Evolutionary conservation across 2,329 filamentous ascomycete species (phyloP).

Genomic region (Colletotrichum tropicicola): DNA sequence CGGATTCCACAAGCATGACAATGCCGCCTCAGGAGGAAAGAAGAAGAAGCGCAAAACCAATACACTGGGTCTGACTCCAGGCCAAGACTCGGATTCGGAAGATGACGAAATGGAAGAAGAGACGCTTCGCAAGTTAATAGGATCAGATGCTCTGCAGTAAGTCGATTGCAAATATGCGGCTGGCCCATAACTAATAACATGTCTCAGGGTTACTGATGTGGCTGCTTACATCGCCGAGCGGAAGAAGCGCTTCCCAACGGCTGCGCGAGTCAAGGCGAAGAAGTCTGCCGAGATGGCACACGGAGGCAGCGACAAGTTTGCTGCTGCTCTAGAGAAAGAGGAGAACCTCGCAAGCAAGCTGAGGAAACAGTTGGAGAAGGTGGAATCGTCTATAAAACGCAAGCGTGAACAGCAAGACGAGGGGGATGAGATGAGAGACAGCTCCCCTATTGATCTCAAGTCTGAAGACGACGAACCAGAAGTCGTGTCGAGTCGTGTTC

Average conservation of each 20-base stretch:
- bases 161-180: conserved; percentile 33
- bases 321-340: conserved; percentile 58
- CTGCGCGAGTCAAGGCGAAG: conserved; percentile 72
- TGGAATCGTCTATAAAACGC: conserved; percentile 75
- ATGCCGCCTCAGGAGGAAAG: conserved; percentile 61
- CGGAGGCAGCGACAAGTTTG: conserved; percentile 29
- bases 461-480: conserved; percentile 70
- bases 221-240: conserved; percentile 84
- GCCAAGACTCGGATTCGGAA: conserved; percentile 69
- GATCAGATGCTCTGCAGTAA: conserved; percentile 64
- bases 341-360: conserved; percentile 71
- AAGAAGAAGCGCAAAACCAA: conserved; percentile 79
- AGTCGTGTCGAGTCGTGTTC: conserved; percentile 59
- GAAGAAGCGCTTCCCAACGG: conserved; percentile 82
- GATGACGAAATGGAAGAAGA: conserved; percentile 79
- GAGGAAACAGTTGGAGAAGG: conserved; percentile 71
- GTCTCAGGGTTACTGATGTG: conserved; percentile 70
- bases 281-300: conserved; percentile 54
- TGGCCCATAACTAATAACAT: not conserved
- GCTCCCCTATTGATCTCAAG: conserved; percentile 54
- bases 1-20: conserved; percentile 41
- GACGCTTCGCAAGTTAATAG: conserved; percentile 64
- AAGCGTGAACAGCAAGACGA: conserved; percentile 75
- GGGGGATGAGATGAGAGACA: conserved; percentile 70
- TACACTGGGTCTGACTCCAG: conserved; percentile 76